Evolutionary conservation across 2,329 filamentous ascomycete genomes (phyloP).

Genomic region (Magnaporthiopsis rhizophila): DNA sequence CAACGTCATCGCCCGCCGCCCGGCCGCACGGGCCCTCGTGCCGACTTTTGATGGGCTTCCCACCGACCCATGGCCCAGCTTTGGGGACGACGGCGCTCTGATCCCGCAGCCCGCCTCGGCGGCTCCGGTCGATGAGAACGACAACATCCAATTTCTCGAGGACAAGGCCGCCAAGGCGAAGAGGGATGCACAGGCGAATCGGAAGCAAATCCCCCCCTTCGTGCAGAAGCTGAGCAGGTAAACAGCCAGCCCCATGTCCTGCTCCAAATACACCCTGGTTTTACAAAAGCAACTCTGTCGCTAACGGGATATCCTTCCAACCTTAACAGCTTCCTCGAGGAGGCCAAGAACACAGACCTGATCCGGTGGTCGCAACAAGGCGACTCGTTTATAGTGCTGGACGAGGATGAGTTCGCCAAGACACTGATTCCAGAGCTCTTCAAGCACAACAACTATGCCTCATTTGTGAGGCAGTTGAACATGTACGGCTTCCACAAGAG

Average conservation of each 20-base stretch:
- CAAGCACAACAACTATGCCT: slow-evolving; percentile 98
- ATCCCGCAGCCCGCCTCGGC: slow-evolving; percentile 26
- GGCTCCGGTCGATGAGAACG: slow-evolving; percentile 40
- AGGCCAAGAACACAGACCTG: slow-evolving; percentile 84
- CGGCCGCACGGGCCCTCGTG: slow-evolving; percentile 42
- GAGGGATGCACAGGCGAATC: slow-evolving; percentile 77
- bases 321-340: slow-evolving; percentile 72
- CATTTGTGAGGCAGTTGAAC: slow-evolving; percentile 90
- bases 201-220: slow-evolving; percentile 95
- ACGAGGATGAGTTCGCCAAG: slow-evolving; percentile 98
- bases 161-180: slow-evolving; percentile 74
- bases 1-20: slow-evolving; percentile 43
- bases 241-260: slow-evolving; percentile 21
- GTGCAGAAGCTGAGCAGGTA: slow-evolving; percentile 97
- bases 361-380: slow-evolving; percentile 97
- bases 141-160: slow-evolving; percentile 73
- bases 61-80: slow-evolving; percentile 31
- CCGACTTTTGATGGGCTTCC: slow-evolving; percentile 33
- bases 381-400: slow-evolving; percentile 91
- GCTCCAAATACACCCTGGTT: neutral
- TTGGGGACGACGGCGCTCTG: slow-evolving; percentile 34
- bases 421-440: slow-evolving; percentile 94
- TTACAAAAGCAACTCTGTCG: neutral
- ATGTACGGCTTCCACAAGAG: slow-evolving; percentile 99
- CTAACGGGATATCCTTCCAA: slow-evolving; percentile 8